Conservation (phyloP, 768 basidiomycete species). For the Boletus fagicola region DNA sequence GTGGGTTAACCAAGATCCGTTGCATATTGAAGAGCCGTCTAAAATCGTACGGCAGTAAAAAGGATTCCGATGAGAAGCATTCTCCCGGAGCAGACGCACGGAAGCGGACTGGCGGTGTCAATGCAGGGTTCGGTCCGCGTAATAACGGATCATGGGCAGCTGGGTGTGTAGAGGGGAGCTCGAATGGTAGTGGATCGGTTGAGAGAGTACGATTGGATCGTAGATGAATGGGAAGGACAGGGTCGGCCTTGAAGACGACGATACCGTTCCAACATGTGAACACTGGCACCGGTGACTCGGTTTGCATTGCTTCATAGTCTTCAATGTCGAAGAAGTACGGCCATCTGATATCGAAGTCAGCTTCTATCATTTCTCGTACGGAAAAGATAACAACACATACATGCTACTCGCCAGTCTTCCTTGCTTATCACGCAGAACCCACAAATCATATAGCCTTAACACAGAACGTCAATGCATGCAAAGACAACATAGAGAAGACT, state of each 20-base stretch:
- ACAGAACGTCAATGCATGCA: neutral
- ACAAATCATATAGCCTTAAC: slow-evolving; percentile 22
- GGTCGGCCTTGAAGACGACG: slow-evolving; percentile 40
- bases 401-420: slow-evolving; percentile 16
- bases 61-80: slow-evolving; percentile 37
- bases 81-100: slow-evolving; percentile 17
- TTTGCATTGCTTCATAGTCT: slow-evolving; percentile 34
- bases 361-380: neutral
- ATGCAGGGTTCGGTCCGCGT: slow-evolving; percentile 17
- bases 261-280: slow-evolving; percentile 50
- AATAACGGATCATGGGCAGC: slow-evolving; percentile 8
- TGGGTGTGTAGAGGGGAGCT: slow-evolving; percentile 16
- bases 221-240: slow-evolving; percentile 39
- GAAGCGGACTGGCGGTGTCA: slow-evolving; percentile 19
- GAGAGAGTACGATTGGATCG: slow-evolving; percentile 41
- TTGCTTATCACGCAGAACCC: slow-evolving; percentile 24
- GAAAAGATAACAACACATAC: neutral
- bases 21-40: slow-evolving; percentile 39
- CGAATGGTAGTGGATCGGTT: slow-evolving; percentile 23
- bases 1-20: slow-evolving; percentile 39
- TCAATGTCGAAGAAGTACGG: slow-evolving; percentile 43
- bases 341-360: slow-evolving; percentile 22
- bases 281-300: slow-evolving; percentile 42
- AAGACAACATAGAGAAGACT: neutral
- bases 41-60: slow-evolving; percentile 43